These are phyloP conservation scores for Allium fistulosum DNA, from an alignment of 106 monocot species.

Conservation along the genomic window DNA sequence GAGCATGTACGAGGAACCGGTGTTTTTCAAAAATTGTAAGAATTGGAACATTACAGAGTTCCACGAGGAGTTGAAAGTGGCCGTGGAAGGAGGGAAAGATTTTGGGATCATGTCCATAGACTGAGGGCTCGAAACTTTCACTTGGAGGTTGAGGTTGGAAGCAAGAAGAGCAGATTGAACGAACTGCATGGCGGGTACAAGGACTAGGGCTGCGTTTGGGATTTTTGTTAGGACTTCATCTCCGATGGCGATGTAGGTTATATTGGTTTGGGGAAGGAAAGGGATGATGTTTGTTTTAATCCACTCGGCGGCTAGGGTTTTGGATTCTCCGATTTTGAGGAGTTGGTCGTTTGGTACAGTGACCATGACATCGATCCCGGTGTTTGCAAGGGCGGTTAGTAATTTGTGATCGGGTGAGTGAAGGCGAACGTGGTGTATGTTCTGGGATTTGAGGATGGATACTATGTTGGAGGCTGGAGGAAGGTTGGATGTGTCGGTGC, in stretches of 20 bases:
- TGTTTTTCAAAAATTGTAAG: slow-evolving; percentile 79
- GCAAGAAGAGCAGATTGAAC: slow-evolving; percentile 82
- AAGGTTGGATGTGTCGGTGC: slow-evolving; percentile 40
- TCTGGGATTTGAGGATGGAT: slow-evolving; percentile 50
- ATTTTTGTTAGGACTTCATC: slow-evolving; percentile 70
- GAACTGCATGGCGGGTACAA: slow-evolving; percentile 76
- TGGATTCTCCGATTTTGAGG: slow-evolving; percentile 50
- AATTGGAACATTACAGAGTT: slow-evolving; percentile 44
- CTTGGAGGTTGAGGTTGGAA: slow-evolving; percentile 69
- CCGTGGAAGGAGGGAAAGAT: slow-evolving; percentile 76
- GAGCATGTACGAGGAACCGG: slow-evolving; percentile 75
- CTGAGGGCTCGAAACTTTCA: slow-evolving; percentile 73
- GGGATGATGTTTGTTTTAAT: slow-evolving; percentile 67
- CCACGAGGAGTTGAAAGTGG: slow-evolving; percentile 86
- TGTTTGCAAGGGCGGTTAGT: slow-evolving; percentile 61
- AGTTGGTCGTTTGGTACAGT: slow-evolving; percentile 66
- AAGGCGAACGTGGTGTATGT: slow-evolving; percentile 62
- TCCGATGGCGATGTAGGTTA: slow-evolving; percentile 79
- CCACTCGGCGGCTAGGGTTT: slow-evolving; percentile 30
- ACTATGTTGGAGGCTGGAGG: slow-evolving; percentile 64
- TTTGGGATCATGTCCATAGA: slow-evolving; percentile 68
- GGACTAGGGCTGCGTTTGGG: slow-evolving; percentile 71
- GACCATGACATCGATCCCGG: slow-evolving; percentile 84
- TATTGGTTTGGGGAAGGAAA: slow-evolving; percentile 74
- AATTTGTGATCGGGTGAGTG: slow-evolving; percentile 69